Base-by-base conservation (phyloP, 2,329 filamentous ascomycete genomes). In the Sclerotinia glacialis region DNA sequence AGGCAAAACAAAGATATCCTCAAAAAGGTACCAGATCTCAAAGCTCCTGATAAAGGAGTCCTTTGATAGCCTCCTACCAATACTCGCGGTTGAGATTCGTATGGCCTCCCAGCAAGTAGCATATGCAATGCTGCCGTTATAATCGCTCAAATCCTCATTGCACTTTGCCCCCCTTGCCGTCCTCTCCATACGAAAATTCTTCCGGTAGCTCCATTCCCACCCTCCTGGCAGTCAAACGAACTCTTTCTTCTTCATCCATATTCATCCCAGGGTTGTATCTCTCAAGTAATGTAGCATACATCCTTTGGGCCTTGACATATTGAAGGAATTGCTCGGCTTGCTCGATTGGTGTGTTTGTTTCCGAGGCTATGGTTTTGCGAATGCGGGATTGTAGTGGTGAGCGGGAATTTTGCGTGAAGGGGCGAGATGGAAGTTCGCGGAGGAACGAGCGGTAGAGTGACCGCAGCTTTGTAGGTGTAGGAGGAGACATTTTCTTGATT, bases 261-360 rank as follows among this genome's bases (percentile, higher is more conserved):
- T 86, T 86, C 87, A 96, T 92, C 23, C 93, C 93, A 0, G 93
- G 93, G 78, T 98, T 98, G 79, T 99, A 98, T 73, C 93, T 85
- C 79, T 97, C 93, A 47, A 98, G 78, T 53, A 98, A 80, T 21
- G 86, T 89, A 34, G 86, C 85, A 77, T 98, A 97, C 76, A 86
- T 86, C 63, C 93, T 83, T 81, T 99, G 95, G n/a, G 93, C 89
- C 72, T 86, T 86, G 26, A 95, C 83, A 77, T 97, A 98, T 67
- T 87, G 84, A 34, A 93, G 79, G 71, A 92, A 87, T 78, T 98
- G 92, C 70, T 92, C 86, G n/a, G 87, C 89, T 71, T 91, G 80
- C 61, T 82, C 71, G 28, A 73, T 68, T 53, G 75, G 68, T 42
- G 73, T 76, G 68, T 74, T 74, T 65, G 66, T 74, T 61, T 72